These are phyloP conservation scores for Diatrype stigma DNA, from an alignment of 2,329 filamentous ascomycete genomes.

Conservation along the genomic window DNA sequence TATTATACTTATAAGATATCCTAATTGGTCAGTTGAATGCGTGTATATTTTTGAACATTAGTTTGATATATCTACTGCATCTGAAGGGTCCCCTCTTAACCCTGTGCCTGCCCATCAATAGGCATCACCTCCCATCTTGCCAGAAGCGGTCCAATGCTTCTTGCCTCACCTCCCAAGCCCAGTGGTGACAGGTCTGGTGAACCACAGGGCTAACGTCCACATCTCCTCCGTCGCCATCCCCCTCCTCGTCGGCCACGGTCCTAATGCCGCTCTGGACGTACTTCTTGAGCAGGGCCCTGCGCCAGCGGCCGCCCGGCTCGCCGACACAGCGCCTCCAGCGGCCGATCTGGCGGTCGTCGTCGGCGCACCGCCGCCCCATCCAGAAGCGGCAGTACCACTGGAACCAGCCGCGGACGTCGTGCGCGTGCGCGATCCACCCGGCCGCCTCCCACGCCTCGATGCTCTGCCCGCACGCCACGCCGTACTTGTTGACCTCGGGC, in stretches of 20 bases:
- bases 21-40: no score
- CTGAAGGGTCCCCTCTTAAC: no score
- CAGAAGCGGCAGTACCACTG: constrained; percentile 55
- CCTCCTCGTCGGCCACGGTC: constrained; percentile 42
- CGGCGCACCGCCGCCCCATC: constrained; percentile 43
- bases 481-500: constrained; percentile 47
- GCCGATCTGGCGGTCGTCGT: constrained; percentile 47
- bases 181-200: constrained; percentile 54
- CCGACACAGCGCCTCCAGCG: constrained; percentile 52
- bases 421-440: constrained; percentile 51
- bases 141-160: constrained; percentile 45
- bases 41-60: no score
- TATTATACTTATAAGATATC: no score
- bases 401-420: constrained; percentile 52
- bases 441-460: constrained; percentile 53
- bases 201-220: constrained; percentile 49
- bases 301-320: constrained; percentile 47
- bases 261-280: constrained; percentile 39
- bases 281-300: constrained; percentile 46
- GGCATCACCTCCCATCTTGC: constrained; percentile 20
- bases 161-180: constrained; percentile 49
- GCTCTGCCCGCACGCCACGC: constrained; percentile 46
- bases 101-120: no score
- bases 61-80: no score
- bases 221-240: constrained; percentile 32